Evolutionary conservation across 1,139 yeast genomes (phyloP), one percentile per base, ranked within the genome.

Genomic region (Taphrina deformans): DNA sequence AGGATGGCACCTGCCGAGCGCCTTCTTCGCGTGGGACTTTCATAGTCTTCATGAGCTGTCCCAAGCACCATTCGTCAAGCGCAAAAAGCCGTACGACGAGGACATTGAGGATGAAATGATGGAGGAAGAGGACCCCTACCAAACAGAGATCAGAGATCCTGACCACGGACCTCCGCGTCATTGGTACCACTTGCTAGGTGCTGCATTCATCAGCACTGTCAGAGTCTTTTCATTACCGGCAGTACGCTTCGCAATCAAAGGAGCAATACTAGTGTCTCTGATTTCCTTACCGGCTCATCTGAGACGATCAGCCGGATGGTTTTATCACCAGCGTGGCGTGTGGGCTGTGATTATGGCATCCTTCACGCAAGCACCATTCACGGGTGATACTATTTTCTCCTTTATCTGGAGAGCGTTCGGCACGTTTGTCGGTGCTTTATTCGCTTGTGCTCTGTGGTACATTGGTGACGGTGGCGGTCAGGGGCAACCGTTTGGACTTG

Each of bases 371-470:
- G 67, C 74, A 0, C 72, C 73, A 12, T 71, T 70, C 55, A 73
- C 77, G 4, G 78, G 76, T 4, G 79, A 76, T 65, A 75, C 76
- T 2, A 58, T 74, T 1, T 75, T 75, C 52, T 73, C 73, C 1
- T 70, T 73, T 44, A 26, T 73, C 1, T 66, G 70, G 23, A 72
- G 75, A 44, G 52, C 74, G 18, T 56, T 70, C 14, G 74, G 70
- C 61, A 74, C 77, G 0, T 71, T 76, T 51, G 33, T 71, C 27
- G 77, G 77, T 0, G 70, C 75, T 45, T 63, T 74, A 4, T 65
- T 73, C 7, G 79, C 75, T 0, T 69, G 75, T 71, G 74, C 73
- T 1, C 72, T 70, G 4, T 76, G 79, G 79, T 76, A 76, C 63
- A 75, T 77, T 10, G 69, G 76, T 3, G 76, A 77, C 5, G 65